Percentiles rank a stretch among this genome's conserved stretches.
Conservation (phyloP, 805 yeast species). For the Teunomyces panamensis region DNA sequence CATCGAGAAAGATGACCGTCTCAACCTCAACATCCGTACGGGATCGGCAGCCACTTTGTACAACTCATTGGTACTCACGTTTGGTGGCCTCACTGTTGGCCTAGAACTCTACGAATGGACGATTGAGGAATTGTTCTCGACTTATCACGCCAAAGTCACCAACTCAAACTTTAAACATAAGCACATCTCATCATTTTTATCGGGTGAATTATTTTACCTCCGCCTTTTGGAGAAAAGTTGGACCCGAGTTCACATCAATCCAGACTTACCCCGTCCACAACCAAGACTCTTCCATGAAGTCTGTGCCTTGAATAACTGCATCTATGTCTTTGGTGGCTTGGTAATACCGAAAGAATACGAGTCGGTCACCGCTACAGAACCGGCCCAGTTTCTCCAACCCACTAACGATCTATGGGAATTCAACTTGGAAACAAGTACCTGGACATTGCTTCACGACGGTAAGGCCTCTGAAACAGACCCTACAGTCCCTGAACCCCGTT, state of each 20-base stretch:
- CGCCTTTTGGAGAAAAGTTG: slow-evolving; percentile 59
- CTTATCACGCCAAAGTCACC: slow-evolving; percentile 31
- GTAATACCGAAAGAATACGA: slow-evolving; percentile 21
- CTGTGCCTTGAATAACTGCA: slow-evolving; percentile 44
- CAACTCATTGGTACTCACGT: slow-evolving; percentile 59
- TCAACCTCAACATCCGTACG: slow-evolving; percentile 58
- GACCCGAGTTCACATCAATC: slow-evolving; percentile 37
- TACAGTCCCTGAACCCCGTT: slow-evolving; percentile 40
- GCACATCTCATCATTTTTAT: slow-evolving; percentile 40
- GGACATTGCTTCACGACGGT: slow-evolving; percentile 51
- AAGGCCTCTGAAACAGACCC: slow-evolving; percentile 16
- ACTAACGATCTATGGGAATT: slow-evolving; percentile 70
- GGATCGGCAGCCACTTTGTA: slow-evolving; percentile 62
- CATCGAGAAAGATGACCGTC: slow-evolving; percentile 49
- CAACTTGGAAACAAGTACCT: slow-evolving; percentile 47
- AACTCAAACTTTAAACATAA: slow-evolving; percentile 23
- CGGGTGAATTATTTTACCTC: slow-evolving; percentile 62
- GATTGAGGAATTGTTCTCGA: slow-evolving; percentile 35
- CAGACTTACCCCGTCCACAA: slow-evolving; percentile 23
- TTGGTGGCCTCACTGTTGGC: slow-evolving; percentile 68
- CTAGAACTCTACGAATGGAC: slow-evolving; percentile 43
- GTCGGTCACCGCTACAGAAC: slow-evolving; percentile 34
- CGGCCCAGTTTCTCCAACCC: slow-evolving; percentile 29
- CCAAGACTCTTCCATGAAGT: slow-evolving; percentile 63
- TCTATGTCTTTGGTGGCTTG: slow-evolving; percentile 69